phyloP scores from a whole-genome alignment of 148 eudicot genomes.

The Rhododendron ferrugineum region DNA sequence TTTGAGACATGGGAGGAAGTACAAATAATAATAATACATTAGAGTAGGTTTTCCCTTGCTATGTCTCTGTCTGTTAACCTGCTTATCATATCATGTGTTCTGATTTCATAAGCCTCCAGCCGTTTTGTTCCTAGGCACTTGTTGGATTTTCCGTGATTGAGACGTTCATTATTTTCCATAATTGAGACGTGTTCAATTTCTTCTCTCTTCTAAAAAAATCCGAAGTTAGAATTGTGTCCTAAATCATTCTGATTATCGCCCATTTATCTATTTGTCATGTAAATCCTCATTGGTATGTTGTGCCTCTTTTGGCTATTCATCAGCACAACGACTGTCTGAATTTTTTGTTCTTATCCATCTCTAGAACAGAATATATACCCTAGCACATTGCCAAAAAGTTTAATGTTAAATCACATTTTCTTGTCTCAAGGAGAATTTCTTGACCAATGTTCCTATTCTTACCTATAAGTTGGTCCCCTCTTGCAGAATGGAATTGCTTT shows the following conservation, averaged over 20 bases:
- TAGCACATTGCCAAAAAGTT: background rate
- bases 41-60: conserved; percentile 25
- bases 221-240: background rate
- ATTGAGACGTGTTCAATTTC: background rate
- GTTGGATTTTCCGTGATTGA: background rate
- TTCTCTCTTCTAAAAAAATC: background rate
- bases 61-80: conserved; percentile 7
- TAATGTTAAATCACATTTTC: conserved; percentile 2
- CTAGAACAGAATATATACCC: background rate
- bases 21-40: conserved; percentile 1
- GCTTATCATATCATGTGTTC: background rate
- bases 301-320: background rate
- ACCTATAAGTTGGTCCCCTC: conserved; percentile 34
- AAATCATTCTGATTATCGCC: background rate
- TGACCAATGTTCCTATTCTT: conserved; percentile 22
- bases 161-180: background rate
- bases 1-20: conserved; percentile 22
- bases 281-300: background rate
- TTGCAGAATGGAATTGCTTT: conserved; percentile 45
- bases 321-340: background rate
- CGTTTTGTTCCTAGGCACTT: background rate
- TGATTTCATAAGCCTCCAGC: background rate
- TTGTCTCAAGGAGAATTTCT: background rate
- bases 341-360: background rate
- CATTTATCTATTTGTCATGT: background rate